Evolutionary conservation across 2,329 filamentous ascomycete genomes (phyloP).

Genomic region (Trichophyton mentagrophytes): DNA sequence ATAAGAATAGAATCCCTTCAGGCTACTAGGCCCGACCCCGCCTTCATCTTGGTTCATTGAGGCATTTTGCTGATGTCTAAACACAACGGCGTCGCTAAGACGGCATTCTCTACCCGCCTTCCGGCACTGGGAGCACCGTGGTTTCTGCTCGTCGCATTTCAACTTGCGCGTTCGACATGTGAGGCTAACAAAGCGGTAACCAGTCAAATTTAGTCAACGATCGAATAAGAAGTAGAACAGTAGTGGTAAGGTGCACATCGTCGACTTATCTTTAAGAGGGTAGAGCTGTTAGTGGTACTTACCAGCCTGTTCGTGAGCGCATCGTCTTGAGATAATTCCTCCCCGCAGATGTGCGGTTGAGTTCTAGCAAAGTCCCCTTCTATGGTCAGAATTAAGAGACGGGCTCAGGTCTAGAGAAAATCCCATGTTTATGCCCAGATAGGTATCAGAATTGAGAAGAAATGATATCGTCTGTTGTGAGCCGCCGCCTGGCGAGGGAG

Average conservation of each 20-base stretch:
- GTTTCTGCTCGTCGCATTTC: slow-evolving; percentile 53
- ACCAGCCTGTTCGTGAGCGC: slow-evolving; percentile 35
- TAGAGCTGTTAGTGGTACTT: not conserved
- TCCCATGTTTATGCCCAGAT: not conserved
- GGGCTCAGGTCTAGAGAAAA: not conserved
- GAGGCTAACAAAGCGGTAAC: slow-evolving; percentile 23
- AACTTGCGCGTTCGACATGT: slow-evolving; percentile 50
- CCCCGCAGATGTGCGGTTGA: not conserved
- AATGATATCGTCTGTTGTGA: not conserved
- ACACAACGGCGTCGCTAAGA: slow-evolving; percentile 50
- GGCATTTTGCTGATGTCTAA: slow-evolving; percentile 57
- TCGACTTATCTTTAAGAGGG: not conserved
- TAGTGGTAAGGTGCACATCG: not conserved
- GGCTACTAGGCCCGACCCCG: slow-evolving; percentile 23
- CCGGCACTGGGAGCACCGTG: slow-evolving; percentile 47
- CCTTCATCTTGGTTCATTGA: slow-evolving; percentile 47
- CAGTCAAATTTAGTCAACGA: not conserved
- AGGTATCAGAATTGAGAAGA: not conserved
- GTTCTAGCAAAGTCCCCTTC: not conserved
- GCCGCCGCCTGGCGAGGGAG: not conserved
- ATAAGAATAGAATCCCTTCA: slow-evolving; percentile 53
- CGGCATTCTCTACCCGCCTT: slow-evolving; percentile 49
- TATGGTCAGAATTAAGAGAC: not conserved
- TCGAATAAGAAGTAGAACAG: not conserved
- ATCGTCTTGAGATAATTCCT: slow-evolving; percentile 19